A percentile compares a stretch with the other conserved stretches of the same genome.
Conservation (phyloP, 2,329 filamentous ascomycete genomes). For the Colletotrichum liriopes region DNA sequence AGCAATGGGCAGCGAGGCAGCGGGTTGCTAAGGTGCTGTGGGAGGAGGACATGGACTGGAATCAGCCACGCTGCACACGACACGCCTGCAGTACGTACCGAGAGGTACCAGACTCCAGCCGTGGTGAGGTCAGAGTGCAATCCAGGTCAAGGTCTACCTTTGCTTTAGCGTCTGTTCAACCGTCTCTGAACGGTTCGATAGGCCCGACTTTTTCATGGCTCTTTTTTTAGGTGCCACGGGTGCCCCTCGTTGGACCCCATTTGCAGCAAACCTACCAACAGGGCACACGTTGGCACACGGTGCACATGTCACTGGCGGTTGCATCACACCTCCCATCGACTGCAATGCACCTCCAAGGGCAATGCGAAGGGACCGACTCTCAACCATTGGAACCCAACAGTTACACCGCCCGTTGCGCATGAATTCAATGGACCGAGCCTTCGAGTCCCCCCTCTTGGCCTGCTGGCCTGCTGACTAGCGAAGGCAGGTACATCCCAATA, state of each 20-base stretch:
- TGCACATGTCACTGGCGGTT: slow-evolving; percentile 1
- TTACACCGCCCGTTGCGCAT: slow-evolving; percentile 35
- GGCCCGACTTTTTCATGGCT: slow-evolving; percentile 7
- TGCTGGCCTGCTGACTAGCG: slow-evolving; percentile 14
- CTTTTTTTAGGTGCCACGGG: slow-evolving; percentile 41
- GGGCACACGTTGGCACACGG: background rate
- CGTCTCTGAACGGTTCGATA: background rate
- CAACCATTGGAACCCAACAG: slow-evolving; percentile 38
- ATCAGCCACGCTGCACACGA: slow-evolving; percentile 16
- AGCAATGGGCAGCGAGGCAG: slow-evolving; percentile 1
- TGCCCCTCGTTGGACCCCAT: slow-evolving; percentile 30
- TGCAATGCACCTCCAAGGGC: background rate
- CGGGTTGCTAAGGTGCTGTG: background rate
- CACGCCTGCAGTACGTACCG: slow-evolving; percentile 5
- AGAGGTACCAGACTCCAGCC: background rate
- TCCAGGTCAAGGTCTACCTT: slow-evolving; percentile 12
- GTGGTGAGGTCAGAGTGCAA: slow-evolving; percentile 20
- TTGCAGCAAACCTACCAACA: slow-evolving; percentile 23
- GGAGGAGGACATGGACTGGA: background rate
- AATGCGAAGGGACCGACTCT: background rate
- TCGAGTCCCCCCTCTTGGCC: slow-evolving; percentile 6
- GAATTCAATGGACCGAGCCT: slow-evolving; percentile 20
- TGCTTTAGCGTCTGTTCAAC: slow-evolving; percentile 14
- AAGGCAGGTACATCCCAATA: slow-evolving; percentile 33
- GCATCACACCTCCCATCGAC: slow-evolving; percentile 5